Conservation (phyloP, 2,329 filamentous ascomycete species). For the Uncinocarpus reesii region DNA sequence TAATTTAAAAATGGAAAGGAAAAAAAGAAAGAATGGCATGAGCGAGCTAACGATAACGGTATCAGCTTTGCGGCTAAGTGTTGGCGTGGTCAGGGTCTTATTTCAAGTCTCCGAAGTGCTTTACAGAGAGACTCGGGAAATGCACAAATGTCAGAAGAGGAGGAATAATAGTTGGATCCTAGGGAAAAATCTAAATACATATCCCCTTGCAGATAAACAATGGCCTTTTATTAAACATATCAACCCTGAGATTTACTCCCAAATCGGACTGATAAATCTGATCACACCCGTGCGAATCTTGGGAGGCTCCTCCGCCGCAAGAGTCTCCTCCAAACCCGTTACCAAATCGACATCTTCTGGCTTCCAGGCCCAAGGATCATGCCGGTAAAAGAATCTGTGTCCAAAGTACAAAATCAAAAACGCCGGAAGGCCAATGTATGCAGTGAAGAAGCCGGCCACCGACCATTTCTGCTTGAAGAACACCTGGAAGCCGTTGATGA, state of each 20-base stretch:
- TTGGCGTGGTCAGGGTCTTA: no score
- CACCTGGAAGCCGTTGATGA: constrained; percentile 66
- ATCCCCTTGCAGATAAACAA: no score
- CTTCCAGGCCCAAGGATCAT: constrained; percentile 44
- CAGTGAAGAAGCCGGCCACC: constrained; percentile 53
- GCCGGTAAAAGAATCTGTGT: constrained; percentile 40
- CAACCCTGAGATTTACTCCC: constrained; percentile 11
- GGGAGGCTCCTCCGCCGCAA: constrained; percentile 37
- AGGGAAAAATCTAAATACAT: no score
- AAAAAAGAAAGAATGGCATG: neutral
- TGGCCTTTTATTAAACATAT: neutral
- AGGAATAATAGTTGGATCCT: no score
- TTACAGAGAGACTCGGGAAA: no score
- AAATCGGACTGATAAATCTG: constrained; percentile 14
- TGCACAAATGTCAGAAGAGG: no score
- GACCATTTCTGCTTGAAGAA: constrained; percentile 60
- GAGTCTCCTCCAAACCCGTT: constrained; percentile 44
- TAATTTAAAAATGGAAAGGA: no score
- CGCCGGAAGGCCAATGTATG: constrained; percentile 56
- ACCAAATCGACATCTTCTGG: constrained; percentile 44
- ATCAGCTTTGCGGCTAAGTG: neutral
- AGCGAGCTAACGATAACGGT: neutral
- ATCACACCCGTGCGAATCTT: constrained; percentile 18
- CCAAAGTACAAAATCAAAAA: constrained; percentile 47
- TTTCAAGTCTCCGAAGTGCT: no score